These are phyloP conservation scores for Striga asiatica DNA, from an alignment of 257 asterid species.

Conservation along the genomic window DNA sequence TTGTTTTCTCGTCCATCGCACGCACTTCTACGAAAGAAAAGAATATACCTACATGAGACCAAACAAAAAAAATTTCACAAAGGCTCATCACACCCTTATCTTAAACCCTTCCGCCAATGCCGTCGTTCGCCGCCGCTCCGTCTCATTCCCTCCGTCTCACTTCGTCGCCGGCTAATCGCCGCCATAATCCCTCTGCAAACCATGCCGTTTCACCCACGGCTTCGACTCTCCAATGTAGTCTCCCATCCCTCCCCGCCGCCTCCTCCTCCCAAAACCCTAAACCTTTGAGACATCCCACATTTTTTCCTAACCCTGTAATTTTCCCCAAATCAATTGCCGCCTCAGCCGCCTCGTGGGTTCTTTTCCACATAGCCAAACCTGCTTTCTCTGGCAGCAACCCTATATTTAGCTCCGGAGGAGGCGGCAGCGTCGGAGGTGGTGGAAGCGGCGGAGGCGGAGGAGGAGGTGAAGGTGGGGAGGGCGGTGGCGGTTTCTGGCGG, in stretches of 20 bases:
- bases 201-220: neutral
- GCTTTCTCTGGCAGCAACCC: constrained; percentile 13
- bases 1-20: no score
- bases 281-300: constrained; percentile 25
- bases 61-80: neutral
- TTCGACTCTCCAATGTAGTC: constrained; percentile 24
- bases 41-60: neutral
- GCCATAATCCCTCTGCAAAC: neutral
- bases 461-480: constrained; percentile 30
- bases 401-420: constrained; percentile 25
- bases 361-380: constrained; percentile 36
- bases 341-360: constrained; percentile 53
- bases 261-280: constrained; percentile 30
- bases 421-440: constrained; percentile 33
- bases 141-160: constrained; percentile 3
- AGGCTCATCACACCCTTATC: neutral
- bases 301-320: constrained; percentile 14
- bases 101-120: neutral
- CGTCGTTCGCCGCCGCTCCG: constrained; percentile 15
- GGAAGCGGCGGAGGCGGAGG: constrained; percentile 36
- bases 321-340: constrained; percentile 33
- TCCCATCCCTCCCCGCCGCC: constrained; percentile 10
- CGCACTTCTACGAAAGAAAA: no score
- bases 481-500: constrained; percentile 38
- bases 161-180: constrained; percentile 23